These are phyloP conservation scores for Linnemannia elongata DNA, from an alignment of 192 early-diverging fungal species.

Conservation along the genomic window DNA sequence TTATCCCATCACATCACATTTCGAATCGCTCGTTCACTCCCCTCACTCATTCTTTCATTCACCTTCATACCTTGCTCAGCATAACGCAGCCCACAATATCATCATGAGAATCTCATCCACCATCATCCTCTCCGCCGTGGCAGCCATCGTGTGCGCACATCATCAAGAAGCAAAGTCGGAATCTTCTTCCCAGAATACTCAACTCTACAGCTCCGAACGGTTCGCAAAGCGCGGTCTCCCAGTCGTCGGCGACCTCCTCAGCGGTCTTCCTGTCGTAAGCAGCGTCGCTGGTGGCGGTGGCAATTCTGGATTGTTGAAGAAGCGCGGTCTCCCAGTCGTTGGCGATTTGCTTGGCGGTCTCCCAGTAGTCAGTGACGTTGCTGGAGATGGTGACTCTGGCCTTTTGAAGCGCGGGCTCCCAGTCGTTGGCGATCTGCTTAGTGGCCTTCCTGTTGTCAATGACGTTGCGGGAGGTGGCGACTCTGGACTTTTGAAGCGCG, in stretches of 20 bases:
- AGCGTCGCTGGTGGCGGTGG: neutral
- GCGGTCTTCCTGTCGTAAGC: neutral
- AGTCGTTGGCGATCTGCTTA: neutral
- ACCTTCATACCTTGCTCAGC: neutral
- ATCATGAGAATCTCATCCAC: conserved; percentile 13
- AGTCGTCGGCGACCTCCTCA: neutral
- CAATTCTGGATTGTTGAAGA: neutral
- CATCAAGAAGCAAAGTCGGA: neutral
- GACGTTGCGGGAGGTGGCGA: neutral
- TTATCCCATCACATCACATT: neutral
- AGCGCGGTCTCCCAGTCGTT: neutral
- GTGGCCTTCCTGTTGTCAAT: neutral
- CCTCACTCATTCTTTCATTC: neutral
- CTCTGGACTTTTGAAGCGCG: neutral
- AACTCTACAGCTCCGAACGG: conserved; percentile 2
- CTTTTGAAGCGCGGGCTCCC: neutral
- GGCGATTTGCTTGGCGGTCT: neutral
- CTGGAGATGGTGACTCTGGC: neutral
- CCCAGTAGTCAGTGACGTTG: neutral
- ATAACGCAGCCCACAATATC: too few relatives aligned
- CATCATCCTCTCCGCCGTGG: conserved; percentile 4
- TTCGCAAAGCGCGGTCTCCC: conserved; percentile 3
- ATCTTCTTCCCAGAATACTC: neutral
- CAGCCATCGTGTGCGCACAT: conserved; percentile 3
- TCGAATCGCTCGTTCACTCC: too few relatives aligned